Base-by-base conservation (phyloP, 2,329 filamentous ascomycete species). In the Macrophomina tecta region DNA sequence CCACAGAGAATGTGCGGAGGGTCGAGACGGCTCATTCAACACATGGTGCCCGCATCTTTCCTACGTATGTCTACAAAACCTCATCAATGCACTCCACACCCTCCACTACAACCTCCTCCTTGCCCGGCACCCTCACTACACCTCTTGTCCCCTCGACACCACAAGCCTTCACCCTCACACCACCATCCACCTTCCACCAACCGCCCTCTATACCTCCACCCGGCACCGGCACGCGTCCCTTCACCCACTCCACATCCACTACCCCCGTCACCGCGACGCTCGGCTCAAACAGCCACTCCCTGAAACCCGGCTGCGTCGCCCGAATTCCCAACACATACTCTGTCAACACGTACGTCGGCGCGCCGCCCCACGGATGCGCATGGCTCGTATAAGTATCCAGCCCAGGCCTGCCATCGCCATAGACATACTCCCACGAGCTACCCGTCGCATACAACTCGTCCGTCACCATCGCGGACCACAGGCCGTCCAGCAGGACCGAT, bases 371-470 rank as follows among this genome's bases (percentile, higher is more conserved):
- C 0, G 81, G 80, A 67, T 83, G 82, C 1, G 75, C 72, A 1
- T 82, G 70, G 49, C 77, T 80, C 1, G 82, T 84, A 69, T 77
- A 84, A 0, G 80, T 68, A 11, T 75, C 75, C 1, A 84, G 72
- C 0, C 81, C 82, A 0, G 82, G 82, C 0, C 72, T 71, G 1
- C 77, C 76, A 32, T 79, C 73, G 0, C 77, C 74, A 46, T 76
- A 28, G 74, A 82, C 72, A 52, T 84, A 83, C 68, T 84, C 82
- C 81, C 82, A 84, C 18, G 75, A 77, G 6, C 81, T 75, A 5
- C 81, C 82, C 1, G 77, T 79, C 30, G 73, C 73, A 66, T 77
- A 78, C 38, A 73, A 65, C 5, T 76, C 66, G 34, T 81, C 72
- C 4, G 69, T 73, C 0, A 82, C 68, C 82, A 84, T 83, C 3